Evolutionary conservation across 2,329 filamentous ascomycete species (phyloP).

Genomic region (Talaromyces rugulosus): DNA sequence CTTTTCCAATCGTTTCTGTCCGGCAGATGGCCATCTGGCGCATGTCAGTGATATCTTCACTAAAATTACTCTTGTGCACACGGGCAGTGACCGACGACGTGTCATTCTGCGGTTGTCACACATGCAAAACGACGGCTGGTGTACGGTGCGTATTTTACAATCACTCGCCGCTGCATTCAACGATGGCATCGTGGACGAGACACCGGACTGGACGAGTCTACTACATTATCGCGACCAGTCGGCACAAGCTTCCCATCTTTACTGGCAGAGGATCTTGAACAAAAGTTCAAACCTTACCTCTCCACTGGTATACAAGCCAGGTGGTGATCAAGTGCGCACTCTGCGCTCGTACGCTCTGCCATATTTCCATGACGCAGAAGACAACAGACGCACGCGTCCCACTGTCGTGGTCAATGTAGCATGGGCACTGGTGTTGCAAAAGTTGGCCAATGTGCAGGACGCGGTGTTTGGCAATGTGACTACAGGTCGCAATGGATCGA

Average conservation of each 20-base stretch:
- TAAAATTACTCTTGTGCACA: background rate
- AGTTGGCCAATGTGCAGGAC: slow-evolving; percentile 46
- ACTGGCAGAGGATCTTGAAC: background rate
- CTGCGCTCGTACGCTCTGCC: background rate
- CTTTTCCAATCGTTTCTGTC: slow-evolving; percentile 2
- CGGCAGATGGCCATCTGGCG: background rate
- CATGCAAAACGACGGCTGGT: slow-evolving; percentile 4
- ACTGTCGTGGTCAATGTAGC: slow-evolving; percentile 39
- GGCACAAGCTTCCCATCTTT: background rate
- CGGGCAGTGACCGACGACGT: background rate
- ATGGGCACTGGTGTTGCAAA: slow-evolving; percentile 58
- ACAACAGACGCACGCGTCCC: background rate
- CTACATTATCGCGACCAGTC: background rate
- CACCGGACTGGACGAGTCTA: background rate
- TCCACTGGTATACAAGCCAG: background rate
- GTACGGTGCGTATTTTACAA: background rate
- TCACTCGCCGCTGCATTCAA: background rate
- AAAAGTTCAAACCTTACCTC: background rate
- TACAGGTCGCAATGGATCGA: slow-evolving; percentile 56
- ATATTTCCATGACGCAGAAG: background rate
- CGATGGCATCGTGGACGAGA: background rate
- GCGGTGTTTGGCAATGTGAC: slow-evolving; percentile 62
- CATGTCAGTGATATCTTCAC: background rate
- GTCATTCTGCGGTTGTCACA: background rate
- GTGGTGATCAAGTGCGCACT: background rate